Base-by-base conservation (phyloP, 2,329 filamentous ascomycete species). In the Tympanopsis confertula region DNA sequence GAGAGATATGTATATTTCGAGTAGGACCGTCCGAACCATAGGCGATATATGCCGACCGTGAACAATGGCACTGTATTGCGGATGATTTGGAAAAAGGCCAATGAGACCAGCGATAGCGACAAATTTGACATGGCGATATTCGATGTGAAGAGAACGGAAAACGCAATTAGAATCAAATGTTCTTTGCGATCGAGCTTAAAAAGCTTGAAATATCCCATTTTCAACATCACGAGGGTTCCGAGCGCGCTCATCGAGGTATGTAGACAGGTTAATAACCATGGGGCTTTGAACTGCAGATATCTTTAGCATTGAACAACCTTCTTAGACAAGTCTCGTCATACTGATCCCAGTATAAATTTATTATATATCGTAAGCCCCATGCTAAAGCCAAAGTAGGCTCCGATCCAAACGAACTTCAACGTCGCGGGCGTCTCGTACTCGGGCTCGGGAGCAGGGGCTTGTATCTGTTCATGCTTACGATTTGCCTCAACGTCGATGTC, bases 71-170 rank as follows among this genome's bases (percentile, higher is more conserved):
- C 71, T 14, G 73, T 71, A 42, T 74, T 75, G 44, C 74, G 68
- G 54, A 78, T 68, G 41, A 76, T 73, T 52, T 79, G 74, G 53
- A 78, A 76, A 54, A 79, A 79, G 2, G 75, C 70, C 13, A 79
- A 70, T 1, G 74, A 78, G 28, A 75, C 73, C 65, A 74, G 65
- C 42, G 52, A 65, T 60, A 78, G 61, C n/a, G 73, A 77, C 18
- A 76, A 62, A 54, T 78, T 78, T 13, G 71, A 75, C 33, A 76
- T 68, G 41, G 74, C 74, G 45, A 78, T 77, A 54, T 78, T 78
- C 51, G 73, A 62, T 13, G 74, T 78, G 54, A 76, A 78, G 5
- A 78, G 63, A 30, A 68, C 60, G 24, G 74, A 78, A 51, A 78
- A 78, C 35, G 68, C 62, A 20, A 74, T 55, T 28, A 77, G 62